Conservation (phyloP, 176 grass and related monocot genomes). For the Calamus simplicifolius region DNA sequence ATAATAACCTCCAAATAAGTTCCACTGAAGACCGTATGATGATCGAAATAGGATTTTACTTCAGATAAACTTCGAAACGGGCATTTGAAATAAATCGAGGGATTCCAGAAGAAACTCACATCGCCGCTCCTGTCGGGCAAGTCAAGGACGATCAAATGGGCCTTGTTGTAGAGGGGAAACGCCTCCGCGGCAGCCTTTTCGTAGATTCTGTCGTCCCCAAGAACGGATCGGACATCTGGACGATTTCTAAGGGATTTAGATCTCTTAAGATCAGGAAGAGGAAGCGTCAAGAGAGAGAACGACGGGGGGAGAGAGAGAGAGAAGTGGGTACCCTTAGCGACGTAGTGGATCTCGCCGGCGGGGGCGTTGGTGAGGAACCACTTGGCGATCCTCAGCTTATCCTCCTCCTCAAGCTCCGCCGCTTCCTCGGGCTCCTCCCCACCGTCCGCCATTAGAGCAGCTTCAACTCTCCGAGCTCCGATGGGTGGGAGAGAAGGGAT, state of each 20-base stretch:
- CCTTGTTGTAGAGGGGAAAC: slow-evolving; percentile 81
- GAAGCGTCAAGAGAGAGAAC: neutral
- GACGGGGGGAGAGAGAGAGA: neutral
- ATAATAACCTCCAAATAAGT: too few species aligned
- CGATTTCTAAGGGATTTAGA: too few species aligned
- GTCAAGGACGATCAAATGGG: slow-evolving; percentile 60
- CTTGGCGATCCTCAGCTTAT: slow-evolving; percentile 80
- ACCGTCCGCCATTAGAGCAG: slow-evolving; percentile 58
- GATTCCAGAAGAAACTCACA: slow-evolving; percentile 32
- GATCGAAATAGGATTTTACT: neutral
- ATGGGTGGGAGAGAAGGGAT: slow-evolving; percentile 1
- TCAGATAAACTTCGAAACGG: neutral
- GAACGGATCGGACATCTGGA: slow-evolving; percentile 69
- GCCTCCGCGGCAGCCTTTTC: slow-evolving; percentile 83
- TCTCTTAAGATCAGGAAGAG: neutral
- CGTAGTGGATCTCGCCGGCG: slow-evolving; percentile 92
- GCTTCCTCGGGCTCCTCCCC: slow-evolving; percentile 36
- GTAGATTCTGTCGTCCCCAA: slow-evolving; percentile 69
- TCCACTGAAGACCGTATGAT: too few species aligned
- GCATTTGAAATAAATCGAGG: too few species aligned
- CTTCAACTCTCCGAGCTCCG: too few species aligned
- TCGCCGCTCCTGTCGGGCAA: slow-evolving; percentile 91
- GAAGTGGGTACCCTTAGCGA: slow-evolving; percentile 65
- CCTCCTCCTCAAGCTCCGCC: slow-evolving; percentile 42
- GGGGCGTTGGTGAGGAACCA: slow-evolving; percentile 97